Conservation (phyloP, 306 rosid genomes). For the Amphicarpaea edgeworthii region DNA sequence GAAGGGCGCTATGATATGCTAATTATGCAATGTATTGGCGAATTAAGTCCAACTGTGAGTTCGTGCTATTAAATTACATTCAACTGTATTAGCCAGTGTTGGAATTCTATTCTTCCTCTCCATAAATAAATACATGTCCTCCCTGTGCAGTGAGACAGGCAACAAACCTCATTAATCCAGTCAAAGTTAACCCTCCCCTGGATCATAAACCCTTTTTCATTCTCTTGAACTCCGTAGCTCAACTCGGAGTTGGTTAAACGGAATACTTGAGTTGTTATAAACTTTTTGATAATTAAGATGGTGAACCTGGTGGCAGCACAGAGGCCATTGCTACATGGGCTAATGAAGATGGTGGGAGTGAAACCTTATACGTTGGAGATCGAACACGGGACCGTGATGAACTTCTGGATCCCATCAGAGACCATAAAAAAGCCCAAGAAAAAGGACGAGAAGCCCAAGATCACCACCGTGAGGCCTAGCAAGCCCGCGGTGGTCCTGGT, state of each 20-base stretch:
- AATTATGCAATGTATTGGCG: too few relatives aligned
- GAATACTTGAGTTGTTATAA: too few relatives aligned
- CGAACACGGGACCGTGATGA: slow-evolving; percentile 78
- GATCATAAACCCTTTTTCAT: background rate
- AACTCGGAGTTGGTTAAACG: too few relatives aligned
- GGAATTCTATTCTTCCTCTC: too few relatives aligned
- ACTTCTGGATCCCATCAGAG: slow-evolving; percentile 77
- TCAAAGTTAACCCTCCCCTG: background rate
- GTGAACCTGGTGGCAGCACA: slow-evolving; percentile 84
- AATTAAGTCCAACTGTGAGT: too few relatives aligned
- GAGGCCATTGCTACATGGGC: slow-evolving; percentile 64
- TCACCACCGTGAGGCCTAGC: slow-evolving; percentile 42
- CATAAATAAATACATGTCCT: too few relatives aligned
- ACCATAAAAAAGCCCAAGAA: slow-evolving; percentile 62
- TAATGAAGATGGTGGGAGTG: slow-evolving; percentile 91
- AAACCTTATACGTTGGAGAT: slow-evolving; percentile 73
- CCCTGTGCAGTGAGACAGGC: too few relatives aligned
- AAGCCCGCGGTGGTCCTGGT: slow-evolving; percentile 76
- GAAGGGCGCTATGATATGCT: too few relatives aligned
- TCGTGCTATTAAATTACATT: too few relatives aligned
- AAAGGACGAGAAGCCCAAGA: slow-evolving; percentile 26
- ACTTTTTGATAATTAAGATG: slow-evolving; percentile 48
- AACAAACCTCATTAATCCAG: too few relatives aligned
- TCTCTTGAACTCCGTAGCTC: background rate
- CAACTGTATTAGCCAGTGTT: too few relatives aligned